A percentile compares a stretch with the other conserved stretches of the same genome.
Conservation (phyloP, 2,329 filamentous ascomycete genomes). For the Alternaria solani region DNA sequence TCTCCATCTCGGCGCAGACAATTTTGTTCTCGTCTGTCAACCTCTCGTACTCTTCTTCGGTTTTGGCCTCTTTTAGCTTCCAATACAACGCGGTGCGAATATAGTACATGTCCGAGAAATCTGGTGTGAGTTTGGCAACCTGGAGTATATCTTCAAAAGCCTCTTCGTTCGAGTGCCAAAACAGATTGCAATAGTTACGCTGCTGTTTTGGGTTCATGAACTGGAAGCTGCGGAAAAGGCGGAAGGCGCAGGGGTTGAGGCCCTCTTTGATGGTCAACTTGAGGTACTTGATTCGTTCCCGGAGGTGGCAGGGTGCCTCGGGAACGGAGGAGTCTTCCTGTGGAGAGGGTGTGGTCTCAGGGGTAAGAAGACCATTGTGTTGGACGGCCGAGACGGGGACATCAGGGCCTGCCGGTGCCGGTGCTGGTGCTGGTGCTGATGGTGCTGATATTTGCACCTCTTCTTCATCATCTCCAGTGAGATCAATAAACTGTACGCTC, state of each 20-base stretch:
- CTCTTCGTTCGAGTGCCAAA: slow-evolving; percentile 7
- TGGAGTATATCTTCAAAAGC: not conserved
- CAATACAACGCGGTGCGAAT: not conserved
- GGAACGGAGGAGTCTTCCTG: not conserved
- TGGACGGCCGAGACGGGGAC: not conserved
- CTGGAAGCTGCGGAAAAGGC: not conserved
- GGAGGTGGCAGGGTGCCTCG: not conserved
- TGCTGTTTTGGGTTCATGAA: not conserved
- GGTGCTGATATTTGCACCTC: not conserved
- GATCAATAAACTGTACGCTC: not conserved
- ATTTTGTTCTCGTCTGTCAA: not conserved
- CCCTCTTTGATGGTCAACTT: not conserved
- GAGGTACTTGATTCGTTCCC: not conserved
- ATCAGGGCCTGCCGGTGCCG: not conserved
- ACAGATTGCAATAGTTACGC: not conserved
- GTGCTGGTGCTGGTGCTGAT: not conserved
- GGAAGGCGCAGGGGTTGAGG: not conserved
- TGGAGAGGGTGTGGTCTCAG: not conserved
- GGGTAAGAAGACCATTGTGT: not conserved
- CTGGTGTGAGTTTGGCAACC: not conserved
- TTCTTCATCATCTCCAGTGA: not conserved
- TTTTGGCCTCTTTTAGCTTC: not conserved
- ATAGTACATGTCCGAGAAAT: not conserved
- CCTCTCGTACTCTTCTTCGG: not conserved
- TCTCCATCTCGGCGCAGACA: not conserved